Percentiles rank a stretch among this genome's conserved stretches.
Evolutionary conservation across 768 basidiomycete species (phyloP).

Genomic region (Leccinum variicolor): DNA sequence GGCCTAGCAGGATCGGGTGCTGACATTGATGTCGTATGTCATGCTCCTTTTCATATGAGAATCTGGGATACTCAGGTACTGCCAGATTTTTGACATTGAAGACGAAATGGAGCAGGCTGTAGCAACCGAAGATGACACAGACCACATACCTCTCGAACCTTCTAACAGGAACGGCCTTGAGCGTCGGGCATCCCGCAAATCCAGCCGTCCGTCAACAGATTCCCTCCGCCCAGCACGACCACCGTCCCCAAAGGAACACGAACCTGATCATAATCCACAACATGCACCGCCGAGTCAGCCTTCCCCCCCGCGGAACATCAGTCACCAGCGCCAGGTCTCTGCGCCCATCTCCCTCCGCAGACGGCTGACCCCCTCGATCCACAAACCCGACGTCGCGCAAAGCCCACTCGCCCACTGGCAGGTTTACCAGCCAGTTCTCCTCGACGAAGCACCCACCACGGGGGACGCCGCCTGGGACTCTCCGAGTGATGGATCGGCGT

Average conservation of each 20-base stretch:
- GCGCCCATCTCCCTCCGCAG: slow-evolving; percentile 15
- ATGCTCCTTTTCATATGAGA: background rate
- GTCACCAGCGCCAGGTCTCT: slow-evolving; percentile 14
- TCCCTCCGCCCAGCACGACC: slow-evolving; percentile 19
- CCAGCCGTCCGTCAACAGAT: slow-evolving; percentile 31
- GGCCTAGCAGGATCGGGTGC: slow-evolving; percentile 67
- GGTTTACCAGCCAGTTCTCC: slow-evolving; percentile 65
- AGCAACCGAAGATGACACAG: slow-evolving; percentile 8
- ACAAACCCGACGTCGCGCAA: slow-evolving; percentile 29
- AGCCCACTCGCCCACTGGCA: slow-evolving; percentile 73
- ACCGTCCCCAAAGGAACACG: slow-evolving; percentile 21
- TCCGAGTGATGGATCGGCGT: too few species aligned
- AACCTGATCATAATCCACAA: slow-evolving; percentile 5
- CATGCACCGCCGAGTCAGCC: background rate
- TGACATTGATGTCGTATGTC: slow-evolving; percentile 70
- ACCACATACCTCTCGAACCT: slow-evolving; percentile 10
- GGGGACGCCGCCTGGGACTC: slow-evolving; percentile 17
- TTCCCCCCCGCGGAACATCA: slow-evolving; percentile 6
- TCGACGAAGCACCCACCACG: slow-evolving; percentile 43
- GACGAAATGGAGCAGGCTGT: slow-evolving; percentile 40
- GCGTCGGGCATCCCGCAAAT: slow-evolving; percentile 32
- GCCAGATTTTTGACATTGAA: slow-evolving; percentile 78
- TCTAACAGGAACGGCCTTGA: slow-evolving; percentile 12
- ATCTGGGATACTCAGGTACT: background rate
- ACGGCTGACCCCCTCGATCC: slow-evolving; percentile 18